A percentile compares a stretch with the other conserved stretches of the same genome.
phyloP scores from a whole-genome alignment of 345 rosid species.

The Bruguiera parviflora region DNA sequence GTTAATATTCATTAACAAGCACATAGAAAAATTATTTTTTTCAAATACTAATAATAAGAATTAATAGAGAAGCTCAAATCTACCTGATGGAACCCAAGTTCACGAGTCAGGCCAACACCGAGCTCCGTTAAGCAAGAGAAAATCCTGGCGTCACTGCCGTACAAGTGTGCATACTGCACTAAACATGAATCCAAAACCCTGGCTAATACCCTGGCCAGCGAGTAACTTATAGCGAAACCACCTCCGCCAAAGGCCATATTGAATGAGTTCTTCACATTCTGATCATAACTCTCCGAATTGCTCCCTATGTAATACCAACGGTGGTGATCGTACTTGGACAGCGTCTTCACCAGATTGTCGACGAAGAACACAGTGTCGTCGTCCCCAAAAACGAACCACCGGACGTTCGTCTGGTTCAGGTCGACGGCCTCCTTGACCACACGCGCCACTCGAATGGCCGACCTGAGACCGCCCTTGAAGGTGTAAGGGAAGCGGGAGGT shows the following conservation, averaged over 20 bases:
- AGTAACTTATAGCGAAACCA: constrained; percentile 71
- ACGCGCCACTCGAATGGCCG: constrained; percentile 83
- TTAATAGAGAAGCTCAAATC: background rate
- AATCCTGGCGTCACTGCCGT: constrained; percentile 78
- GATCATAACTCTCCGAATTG: constrained; percentile 76
- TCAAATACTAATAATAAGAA: background rate
- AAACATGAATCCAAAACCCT: constrained; percentile 75
- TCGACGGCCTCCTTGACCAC: constrained; percentile 81
- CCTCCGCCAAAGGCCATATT: constrained; percentile 97
- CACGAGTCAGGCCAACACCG: constrained; percentile 77
- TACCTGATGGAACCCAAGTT: constrained; percentile 98
- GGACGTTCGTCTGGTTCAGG: constrained; percentile 43
- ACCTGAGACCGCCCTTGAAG: constrained; percentile 65
- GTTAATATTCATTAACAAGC: background rate
- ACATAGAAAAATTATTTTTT: background rate
- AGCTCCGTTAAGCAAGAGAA: constrained; percentile 86
- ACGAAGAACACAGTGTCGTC: constrained; percentile 88
- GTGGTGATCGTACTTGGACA: constrained; percentile 74
- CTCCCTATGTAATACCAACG: constrained; percentile 76
- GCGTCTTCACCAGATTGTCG: constrained; percentile 64
- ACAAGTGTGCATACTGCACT: constrained; percentile 70
- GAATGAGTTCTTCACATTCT: constrained; percentile 71
- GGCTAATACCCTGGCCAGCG: constrained; percentile 58
- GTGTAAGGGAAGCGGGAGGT: constrained; percentile 68
- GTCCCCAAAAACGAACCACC: constrained; percentile 95